These are phyloP conservation scores for Arthrobotrys sinensis DNA, from an alignment of 2,329 filamentous ascomycete species.

Conservation along the genomic window DNA sequence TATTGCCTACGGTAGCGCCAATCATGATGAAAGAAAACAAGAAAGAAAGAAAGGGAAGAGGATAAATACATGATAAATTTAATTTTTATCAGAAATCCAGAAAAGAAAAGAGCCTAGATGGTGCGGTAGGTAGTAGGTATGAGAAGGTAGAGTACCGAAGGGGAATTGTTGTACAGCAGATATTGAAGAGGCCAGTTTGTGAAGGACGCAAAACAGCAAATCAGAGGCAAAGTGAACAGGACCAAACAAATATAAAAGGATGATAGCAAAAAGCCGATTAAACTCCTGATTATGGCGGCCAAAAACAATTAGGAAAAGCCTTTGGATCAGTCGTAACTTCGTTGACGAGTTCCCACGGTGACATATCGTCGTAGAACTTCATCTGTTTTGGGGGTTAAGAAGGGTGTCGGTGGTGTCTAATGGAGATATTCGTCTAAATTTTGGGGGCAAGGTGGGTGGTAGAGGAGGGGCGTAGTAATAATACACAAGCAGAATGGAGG, in stretches of 20 bases:
- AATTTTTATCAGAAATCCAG: background rate
- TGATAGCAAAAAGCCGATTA: slow-evolving; percentile 32
- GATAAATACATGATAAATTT: slow-evolving; percentile 14
- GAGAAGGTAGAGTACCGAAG: background rate
- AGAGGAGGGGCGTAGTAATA: slow-evolving; percentile 28
- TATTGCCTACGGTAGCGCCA: slow-evolving; percentile 31
- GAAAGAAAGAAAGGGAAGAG: background rate
- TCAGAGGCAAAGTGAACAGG: slow-evolving; percentile 13
- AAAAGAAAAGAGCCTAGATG: background rate
- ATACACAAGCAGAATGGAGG: slow-evolving; percentile 61
- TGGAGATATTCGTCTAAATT: slow-evolving; percentile 19
- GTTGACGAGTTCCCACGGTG: slow-evolving; percentile 22
- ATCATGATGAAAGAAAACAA: slow-evolving; percentile 4
- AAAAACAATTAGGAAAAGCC: slow-evolving; percentile 26
- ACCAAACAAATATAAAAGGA: slow-evolving; percentile 12
- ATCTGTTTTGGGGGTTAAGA: slow-evolving; percentile 14
- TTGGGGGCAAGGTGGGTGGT: slow-evolving; percentile 23
- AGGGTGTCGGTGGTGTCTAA: slow-evolving; percentile 35
- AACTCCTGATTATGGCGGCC: slow-evolving; percentile 51
- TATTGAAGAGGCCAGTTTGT: slow-evolving; percentile 22
- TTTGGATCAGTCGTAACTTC: slow-evolving; percentile 52
- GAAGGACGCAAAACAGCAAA: slow-evolving; percentile 1
- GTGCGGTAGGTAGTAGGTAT: slow-evolving; percentile 2
- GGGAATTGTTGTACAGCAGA: slow-evolving; percentile 25
- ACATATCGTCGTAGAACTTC: slow-evolving; percentile 31